These are phyloP conservation scores for Hysterium pulicare DNA, from an alignment of 2,329 filamentous ascomycete species.

Conservation along the genomic window DNA sequence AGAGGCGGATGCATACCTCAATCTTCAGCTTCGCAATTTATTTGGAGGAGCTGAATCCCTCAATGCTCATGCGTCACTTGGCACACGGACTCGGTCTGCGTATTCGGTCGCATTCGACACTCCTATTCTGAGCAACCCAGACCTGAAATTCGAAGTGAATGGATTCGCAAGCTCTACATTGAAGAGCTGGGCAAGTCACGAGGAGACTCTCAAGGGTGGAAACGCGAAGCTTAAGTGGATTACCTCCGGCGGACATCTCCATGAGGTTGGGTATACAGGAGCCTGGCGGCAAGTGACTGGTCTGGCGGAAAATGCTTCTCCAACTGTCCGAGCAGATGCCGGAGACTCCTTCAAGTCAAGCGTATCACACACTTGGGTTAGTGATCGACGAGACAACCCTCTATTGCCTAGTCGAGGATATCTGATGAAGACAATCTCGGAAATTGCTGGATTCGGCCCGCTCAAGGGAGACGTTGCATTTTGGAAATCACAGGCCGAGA, in stretches of 20 bases:
- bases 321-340: conserved; percentile 77
- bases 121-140: conserved; percentile 79
- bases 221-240: conserved; percentile 75
- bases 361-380: conserved; percentile 74
- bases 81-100: conserved; percentile 85
- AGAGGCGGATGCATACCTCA: conserved; percentile 90
- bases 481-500: conserved; percentile 84
- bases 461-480: conserved; percentile 90
- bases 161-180: conserved; percentile 78
- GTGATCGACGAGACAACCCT: conserved; percentile 78
- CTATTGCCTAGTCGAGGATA: conserved; percentile 82
- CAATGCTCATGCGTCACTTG: conserved; percentile 80
- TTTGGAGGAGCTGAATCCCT: conserved; percentile 91
- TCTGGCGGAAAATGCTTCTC: conserved; percentile 70
- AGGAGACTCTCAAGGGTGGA: conserved; percentile 79
- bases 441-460: conserved; percentile 83
- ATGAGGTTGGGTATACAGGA: conserved; percentile 76
- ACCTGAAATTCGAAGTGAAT: conserved; percentile 74
- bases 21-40: conserved; percentile 82
- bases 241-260: conserved; percentile 60
- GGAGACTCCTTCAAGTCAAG: conserved; percentile 90
- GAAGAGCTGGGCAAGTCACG: conserved; percentile 91
- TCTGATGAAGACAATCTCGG: conserved; percentile 70
- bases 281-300: conserved; percentile 87
- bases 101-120: conserved; percentile 85